Percentiles rank a stretch among this genome's conserved stretches.
Conservation (phyloP, 768 basidiomycete genomes). For the Termitomyces sp. region DNA sequence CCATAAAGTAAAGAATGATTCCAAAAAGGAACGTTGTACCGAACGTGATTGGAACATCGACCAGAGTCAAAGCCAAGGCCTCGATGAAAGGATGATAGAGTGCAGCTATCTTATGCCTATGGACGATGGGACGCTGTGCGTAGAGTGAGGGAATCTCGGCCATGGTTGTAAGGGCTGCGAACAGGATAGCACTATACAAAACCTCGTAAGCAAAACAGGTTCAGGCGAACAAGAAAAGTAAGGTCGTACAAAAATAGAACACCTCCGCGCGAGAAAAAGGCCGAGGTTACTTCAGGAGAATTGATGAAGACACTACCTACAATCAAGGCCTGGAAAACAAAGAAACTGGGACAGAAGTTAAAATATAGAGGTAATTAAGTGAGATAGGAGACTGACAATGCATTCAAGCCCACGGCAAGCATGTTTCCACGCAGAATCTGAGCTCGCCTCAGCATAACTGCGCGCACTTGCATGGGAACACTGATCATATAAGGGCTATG, state of each 20-base stretch:
- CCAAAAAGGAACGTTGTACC: constrained; percentile 38
- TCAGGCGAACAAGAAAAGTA: neutral
- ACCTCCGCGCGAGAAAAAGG: constrained; percentile 71
- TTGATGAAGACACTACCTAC: constrained; percentile 65
- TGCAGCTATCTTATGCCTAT: constrained; percentile 50
- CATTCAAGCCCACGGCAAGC: constrained; percentile 28
- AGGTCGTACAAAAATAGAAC: constrained; percentile 68
- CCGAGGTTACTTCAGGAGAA: constrained; percentile 46
- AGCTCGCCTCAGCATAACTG: constrained; percentile 36
- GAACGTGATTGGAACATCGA: constrained; percentile 56
- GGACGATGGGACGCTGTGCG: constrained; percentile 52
- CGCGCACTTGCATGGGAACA: constrained; percentile 38
- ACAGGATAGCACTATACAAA: constrained; percentile 6
- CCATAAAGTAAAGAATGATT: constrained; percentile 57
- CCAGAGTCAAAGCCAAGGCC: constrained; percentile 47
- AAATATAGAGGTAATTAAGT: neutral
- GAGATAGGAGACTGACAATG: constrained; percentile 24
- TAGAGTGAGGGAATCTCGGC: constrained; percentile 37
- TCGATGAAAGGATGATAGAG: constrained; percentile 36
- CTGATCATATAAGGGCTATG: constrained; percentile 38
- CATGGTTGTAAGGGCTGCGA: constrained; percentile 10
- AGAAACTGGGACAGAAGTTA: constrained; percentile 29
- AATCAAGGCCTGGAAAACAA: constrained; percentile 43
- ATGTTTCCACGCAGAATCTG: constrained; percentile 39
- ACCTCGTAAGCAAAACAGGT: constrained; percentile 3